phyloP scores from a whole-genome alignment of 441 rosid genomes.

The Corymbia calophylla region DNA sequence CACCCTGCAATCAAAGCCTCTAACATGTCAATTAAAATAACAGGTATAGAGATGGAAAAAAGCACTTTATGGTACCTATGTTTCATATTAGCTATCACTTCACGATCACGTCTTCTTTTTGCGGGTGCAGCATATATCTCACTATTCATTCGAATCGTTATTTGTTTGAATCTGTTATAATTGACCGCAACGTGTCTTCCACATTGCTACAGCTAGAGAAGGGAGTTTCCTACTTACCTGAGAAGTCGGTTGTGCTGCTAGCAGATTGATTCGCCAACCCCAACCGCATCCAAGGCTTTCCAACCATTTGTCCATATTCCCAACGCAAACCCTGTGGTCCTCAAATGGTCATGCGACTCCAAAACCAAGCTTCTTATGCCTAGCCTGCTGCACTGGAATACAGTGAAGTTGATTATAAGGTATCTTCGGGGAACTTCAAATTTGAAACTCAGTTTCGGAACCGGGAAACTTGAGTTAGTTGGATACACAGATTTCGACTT shows the following conservation, averaged over 20 bases:
- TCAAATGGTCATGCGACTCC: neutral
- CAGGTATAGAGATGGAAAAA: neutral
- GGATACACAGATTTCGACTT: no score
- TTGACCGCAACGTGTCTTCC: neutral
- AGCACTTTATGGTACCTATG: neutral
- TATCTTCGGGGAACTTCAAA: no score
- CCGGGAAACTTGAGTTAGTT: no score
- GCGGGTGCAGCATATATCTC: neutral
- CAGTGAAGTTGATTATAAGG: no score
- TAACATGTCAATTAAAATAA: neutral
- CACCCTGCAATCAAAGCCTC: neutral
- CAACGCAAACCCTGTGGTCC: neutral
- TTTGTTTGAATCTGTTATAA: neutral
- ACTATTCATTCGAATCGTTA: neutral
- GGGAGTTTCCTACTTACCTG: neutral
- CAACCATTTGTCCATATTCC: neutral
- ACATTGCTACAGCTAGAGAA: neutral
- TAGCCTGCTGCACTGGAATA: neutral
- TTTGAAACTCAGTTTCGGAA: no score
- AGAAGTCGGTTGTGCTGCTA: neutral
- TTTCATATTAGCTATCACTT: neutral
- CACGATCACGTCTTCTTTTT: neutral
- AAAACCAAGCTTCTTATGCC: neutral
- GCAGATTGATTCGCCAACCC: neutral
- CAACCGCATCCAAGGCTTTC: neutral